Percentiles rank a stretch among this genome's conserved stretches.
phyloP scores from a whole-genome alignment of 1,284 basidiomycete genomes.

The Taiwanofungus camphoratus region DNA sequence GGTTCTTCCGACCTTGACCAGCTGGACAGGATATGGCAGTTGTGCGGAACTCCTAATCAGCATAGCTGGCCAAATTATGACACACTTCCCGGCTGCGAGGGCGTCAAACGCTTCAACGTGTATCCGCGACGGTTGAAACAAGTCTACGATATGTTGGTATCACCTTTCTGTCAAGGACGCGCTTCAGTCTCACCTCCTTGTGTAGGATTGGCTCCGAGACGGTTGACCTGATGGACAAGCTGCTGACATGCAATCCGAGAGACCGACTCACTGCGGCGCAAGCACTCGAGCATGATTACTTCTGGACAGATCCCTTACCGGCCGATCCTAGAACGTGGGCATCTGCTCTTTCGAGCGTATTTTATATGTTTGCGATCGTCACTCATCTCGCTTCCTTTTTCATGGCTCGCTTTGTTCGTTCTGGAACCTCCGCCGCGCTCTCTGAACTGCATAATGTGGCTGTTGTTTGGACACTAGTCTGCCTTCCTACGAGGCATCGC shows the following conservation, averaged over 20 bases:
- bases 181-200: slow-evolving; percentile 11
- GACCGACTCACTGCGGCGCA: slow-evolving; percentile 87
- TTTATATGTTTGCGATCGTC: slow-evolving; percentile 4
- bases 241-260: slow-evolving; percentile 88
- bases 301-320: slow-evolving; percentile 83
- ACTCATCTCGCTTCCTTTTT: slow-evolving; percentile 6
- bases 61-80: slow-evolving; percentile 82
- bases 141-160: slow-evolving; percentile 54
- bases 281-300: slow-evolving; percentile 88
- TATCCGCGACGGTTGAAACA: slow-evolving; percentile 49
- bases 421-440: slow-evolving; percentile 1
- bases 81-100: slow-evolving; percentile 74
- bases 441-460: slow-evolving; percentile 7
- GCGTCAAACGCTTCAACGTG: slow-evolving; percentile 54
- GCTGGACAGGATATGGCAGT: slow-evolving; percentile 80
- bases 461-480: slow-evolving; percentile 39
- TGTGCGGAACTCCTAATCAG: slow-evolving; percentile 87
- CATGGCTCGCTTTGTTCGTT: slow-evolving; percentile 1
- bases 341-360: slow-evolving; percentile 4
- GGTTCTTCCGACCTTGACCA: slow-evolving; percentile 90
- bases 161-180: background rate
- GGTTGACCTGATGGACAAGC: slow-evolving; percentile 85
- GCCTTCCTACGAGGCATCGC: slow-evolving; percentile 74
- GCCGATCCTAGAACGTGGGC: slow-evolving; percentile 79
- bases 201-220: slow-evolving; percentile 67